Base-by-base conservation (phyloP, 179 eudicot genomes). In the Silene noctiflora region DNA sequence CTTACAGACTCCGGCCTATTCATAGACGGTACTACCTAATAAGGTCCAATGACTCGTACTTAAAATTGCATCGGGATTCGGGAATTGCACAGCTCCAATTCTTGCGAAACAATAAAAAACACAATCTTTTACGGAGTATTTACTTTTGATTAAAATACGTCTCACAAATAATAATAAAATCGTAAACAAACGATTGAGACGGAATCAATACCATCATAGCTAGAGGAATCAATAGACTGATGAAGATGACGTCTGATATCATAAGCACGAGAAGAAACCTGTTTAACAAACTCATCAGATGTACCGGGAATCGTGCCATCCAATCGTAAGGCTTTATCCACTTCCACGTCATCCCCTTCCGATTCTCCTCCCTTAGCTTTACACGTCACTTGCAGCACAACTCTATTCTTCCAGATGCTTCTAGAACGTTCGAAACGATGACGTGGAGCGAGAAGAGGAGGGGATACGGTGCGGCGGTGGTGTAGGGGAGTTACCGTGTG, bases 181-280 rank as follows among this genome's bases (percentile, higher is more conserved):
- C 67, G 0, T 8, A 71, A 59, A 17, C 11, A 56, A 25, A 21
- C 8, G 10, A 75, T 10, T 3, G 6, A 51, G 22, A 12, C n/a
- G 24, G 33, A 35, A 51, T 29, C 19, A 4, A 4, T 71, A 95
- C 99, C 97, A 78, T 95, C 99, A 63, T 95, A 95, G 83, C 99
- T 93, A 76, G 91, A 89, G 80, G 88, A 84, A 71, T 91, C 97
- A 46, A 93, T 79, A 7, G 90, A 82, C 76, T 95, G 90, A 6
- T 91, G 91, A 31, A 95, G 93, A 77, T 87, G 82, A 39, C 99
- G 85, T 4, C 99, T 91, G 82, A 95, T 92, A 69, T 83, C 91
- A 31, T 95, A 95, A 62, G 99, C 99, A 55, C 97, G 93, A 0
- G 99, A 95, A 21, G 97, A 93, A 6, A 95, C 97, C 81, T 89